A percentile compares a stretch with the other conserved stretches of the same genome.
phyloP scores from a whole-genome alignment of 2,329 filamentous ascomycete genomes.

The Sporothrix protearum region DNA sequence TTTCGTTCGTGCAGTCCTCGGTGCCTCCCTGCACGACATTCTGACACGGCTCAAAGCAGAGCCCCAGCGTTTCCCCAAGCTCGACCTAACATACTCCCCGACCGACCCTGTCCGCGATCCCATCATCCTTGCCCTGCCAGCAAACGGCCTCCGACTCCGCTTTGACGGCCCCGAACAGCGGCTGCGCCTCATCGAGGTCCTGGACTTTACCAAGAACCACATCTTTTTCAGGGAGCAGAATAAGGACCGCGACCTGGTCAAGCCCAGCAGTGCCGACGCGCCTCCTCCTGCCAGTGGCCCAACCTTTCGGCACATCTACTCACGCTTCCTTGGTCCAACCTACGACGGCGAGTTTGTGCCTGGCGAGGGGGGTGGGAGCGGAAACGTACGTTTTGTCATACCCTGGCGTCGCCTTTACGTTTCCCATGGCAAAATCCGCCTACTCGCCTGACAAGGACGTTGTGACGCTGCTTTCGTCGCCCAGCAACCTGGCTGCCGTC shows the following conservation, averaged over 20 bases:
- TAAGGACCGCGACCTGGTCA: conserved; percentile 70
- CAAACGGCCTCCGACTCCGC: conserved; percentile 82
- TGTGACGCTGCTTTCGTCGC: conserved; percentile 77
- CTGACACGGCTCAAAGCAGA: conserved; percentile 85
- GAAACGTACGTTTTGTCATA: conserved; percentile 85
- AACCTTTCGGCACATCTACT: conserved; percentile 84
- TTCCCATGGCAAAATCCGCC: conserved; percentile 68
- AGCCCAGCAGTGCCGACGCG: conserved; percentile 43
- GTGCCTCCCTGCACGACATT: conserved; percentile 86
- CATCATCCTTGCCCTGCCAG: conserved; percentile 70
- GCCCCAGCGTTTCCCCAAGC: conserved; percentile 73
- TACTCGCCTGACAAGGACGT: conserved; percentile 78
- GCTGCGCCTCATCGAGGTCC: conserved; percentile 81
- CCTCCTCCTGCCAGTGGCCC: conserved; percentile 51
- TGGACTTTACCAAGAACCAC: conserved; percentile 81
- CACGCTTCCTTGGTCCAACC: conserved; percentile 86
- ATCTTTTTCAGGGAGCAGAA: conserved; percentile 72
- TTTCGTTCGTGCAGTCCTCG: conserved; percentile 59
- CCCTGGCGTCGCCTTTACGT: conserved; percentile 89
- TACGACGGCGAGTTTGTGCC: conserved; percentile 90
- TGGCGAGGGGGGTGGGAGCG: conserved; percentile 39
- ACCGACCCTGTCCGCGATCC: conserved; percentile 69
- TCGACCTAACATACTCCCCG: conserved; percentile 80
- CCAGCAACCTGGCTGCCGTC: conserved; percentile 69
- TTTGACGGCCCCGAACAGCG: conserved; percentile 94